A percentile compares a stretch with the other conserved stretches of the same genome.
These are phyloP conservation scores for Barnettozyma botsteinii DNA, from an alignment of 805 yeast species.

Conservation along the genomic window DNA sequence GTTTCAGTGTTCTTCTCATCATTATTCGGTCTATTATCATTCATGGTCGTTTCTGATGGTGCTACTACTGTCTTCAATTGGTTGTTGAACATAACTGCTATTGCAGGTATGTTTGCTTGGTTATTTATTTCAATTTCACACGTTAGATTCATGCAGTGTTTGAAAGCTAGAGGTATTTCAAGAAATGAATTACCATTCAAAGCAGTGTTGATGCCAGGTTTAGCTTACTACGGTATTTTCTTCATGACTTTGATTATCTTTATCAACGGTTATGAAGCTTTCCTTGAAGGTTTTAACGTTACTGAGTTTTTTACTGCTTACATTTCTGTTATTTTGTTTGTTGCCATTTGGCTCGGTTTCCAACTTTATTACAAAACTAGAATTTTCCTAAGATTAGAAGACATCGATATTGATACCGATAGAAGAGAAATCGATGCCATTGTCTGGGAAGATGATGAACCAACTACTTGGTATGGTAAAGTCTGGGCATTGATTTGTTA, in stretches of 20 bases:
- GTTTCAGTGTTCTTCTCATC: slow-evolving; percentile 47
- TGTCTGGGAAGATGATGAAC: slow-evolving; percentile 46
- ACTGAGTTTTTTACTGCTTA: slow-evolving; percentile 63
- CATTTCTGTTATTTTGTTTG: slow-evolving; percentile 59
- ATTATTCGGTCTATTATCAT: slow-evolving; percentile 58
- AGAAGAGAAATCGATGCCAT: slow-evolving; percentile 57
- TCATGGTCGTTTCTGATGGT: slow-evolving; percentile 46
- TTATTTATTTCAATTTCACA: slow-evolving; percentile 59
- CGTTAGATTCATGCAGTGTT: slow-evolving; percentile 62
- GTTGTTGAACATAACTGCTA: slow-evolving; percentile 68
- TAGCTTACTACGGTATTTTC: slow-evolving; percentile 57
- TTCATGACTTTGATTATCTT: slow-evolving; percentile 52
- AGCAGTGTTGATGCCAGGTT: slow-evolving; percentile 60
- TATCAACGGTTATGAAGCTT: slow-evolving; percentile 67
- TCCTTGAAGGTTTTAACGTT: slow-evolving; percentile 47
- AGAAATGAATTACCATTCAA: slow-evolving; percentile 70
- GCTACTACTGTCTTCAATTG: slow-evolving; percentile 62
- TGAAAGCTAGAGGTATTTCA: slow-evolving; percentile 56
- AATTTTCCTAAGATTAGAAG: slow-evolving; percentile 41
- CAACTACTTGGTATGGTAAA: slow-evolving; percentile 48
- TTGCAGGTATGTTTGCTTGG: slow-evolving; percentile 74
- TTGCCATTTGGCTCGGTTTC: slow-evolving; percentile 47
- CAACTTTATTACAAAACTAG: slow-evolving; percentile 47
- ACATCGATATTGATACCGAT: slow-evolving; percentile 64
- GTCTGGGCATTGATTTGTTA: slow-evolving; percentile 33